Conservation (phyloP, 2,329 filamentous ascomycete species). For the Byssoonygena ceratinophila region DNA sequence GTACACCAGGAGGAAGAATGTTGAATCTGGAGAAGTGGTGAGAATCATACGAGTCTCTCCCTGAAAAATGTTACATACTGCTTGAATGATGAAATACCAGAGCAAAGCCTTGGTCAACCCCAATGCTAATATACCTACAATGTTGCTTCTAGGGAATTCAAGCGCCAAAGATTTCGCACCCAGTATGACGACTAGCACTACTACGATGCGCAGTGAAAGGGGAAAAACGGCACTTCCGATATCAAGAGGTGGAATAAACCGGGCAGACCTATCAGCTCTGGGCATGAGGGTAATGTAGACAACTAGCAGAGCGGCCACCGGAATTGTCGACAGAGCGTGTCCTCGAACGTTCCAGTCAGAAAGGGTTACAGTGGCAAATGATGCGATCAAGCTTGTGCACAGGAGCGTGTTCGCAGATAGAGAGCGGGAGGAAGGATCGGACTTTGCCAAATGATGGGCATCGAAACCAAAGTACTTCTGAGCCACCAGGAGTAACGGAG, state of each 20-base stretch:
- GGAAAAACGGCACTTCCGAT: constrained; percentile 1
- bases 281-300: constrained; percentile 22
- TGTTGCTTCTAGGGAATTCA: neutral
- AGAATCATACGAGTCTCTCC: neutral
- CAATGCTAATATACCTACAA: neutral
- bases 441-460: constrained; percentile 1
- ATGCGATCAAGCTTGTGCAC: constrained; percentile 20
- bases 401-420: constrained; percentile 18
- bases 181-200: constrained; percentile 1
- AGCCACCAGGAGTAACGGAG: constrained; percentile 24
- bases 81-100: constrained; percentile 13
- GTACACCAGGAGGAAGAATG: constrained; percentile 9
- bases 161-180: constrained; percentile 1
- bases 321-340: constrained; percentile 22
- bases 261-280: neutral
- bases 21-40: neutral
- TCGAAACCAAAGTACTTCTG: constrained; percentile 19
- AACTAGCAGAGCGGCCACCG: constrained; percentile 23
- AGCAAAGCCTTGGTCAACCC: constrained; percentile 3
- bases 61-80: constrained; percentile 1
- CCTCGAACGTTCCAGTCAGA: constrained; percentile 22
- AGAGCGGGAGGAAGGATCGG: constrained; percentile 12
- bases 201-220: constrained; percentile 10
- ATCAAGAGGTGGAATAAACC: constrained; percentile 4
- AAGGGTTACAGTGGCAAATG: constrained; percentile 21